These are phyloP conservation scores for Pyricularia sp. DNA, from an alignment of 2,329 filamentous ascomycete species.

Conservation along the genomic window DNA sequence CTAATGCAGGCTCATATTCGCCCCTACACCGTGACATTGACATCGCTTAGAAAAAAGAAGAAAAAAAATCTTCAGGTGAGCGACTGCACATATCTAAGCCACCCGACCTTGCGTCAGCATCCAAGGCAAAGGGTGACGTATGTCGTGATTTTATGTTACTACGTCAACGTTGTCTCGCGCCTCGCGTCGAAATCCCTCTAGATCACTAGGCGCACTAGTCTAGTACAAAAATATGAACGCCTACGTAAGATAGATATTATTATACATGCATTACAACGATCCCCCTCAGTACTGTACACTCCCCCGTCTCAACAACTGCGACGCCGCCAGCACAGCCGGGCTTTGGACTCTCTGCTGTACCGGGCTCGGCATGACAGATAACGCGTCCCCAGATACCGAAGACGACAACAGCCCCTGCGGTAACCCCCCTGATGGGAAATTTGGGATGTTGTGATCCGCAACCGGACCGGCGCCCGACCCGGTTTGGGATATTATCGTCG, in stretches of 20 bases:
- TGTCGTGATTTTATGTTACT: neutral
- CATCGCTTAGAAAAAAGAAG: too few species aligned
- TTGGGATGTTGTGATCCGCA: slow-evolving; percentile 49
- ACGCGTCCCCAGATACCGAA: slow-evolving; percentile 6
- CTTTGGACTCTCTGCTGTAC: slow-evolving; percentile 25
- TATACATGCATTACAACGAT: neutral
- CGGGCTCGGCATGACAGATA: slow-evolving; percentile 5
- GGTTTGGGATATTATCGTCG: slow-evolving; percentile 10
- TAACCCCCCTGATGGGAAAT: slow-evolving; percentile 33
- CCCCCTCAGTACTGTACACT: slow-evolving; percentile 32
- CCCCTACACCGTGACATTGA: neutral
- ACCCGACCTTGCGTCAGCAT: neutral
- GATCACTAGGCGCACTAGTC: neutral
- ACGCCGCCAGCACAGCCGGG: slow-evolving; percentile 27
- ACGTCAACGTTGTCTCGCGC: neutral
- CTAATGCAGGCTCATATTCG: neutral
- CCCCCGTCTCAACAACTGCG: slow-evolving; percentile 33
- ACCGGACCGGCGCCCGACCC: slow-evolving; percentile 26
- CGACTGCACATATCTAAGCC: neutral
- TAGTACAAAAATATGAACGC: neutral
- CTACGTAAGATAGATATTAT: neutral
- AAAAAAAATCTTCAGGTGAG: neutral
- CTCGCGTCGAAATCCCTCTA: too few species aligned
- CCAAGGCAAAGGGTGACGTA: neutral
- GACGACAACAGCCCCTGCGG: slow-evolving; percentile 42